Evolutionary conservation across 1,139 yeast genomes (phyloP).

Genomic region (Kodamaea sp.): DNA sequence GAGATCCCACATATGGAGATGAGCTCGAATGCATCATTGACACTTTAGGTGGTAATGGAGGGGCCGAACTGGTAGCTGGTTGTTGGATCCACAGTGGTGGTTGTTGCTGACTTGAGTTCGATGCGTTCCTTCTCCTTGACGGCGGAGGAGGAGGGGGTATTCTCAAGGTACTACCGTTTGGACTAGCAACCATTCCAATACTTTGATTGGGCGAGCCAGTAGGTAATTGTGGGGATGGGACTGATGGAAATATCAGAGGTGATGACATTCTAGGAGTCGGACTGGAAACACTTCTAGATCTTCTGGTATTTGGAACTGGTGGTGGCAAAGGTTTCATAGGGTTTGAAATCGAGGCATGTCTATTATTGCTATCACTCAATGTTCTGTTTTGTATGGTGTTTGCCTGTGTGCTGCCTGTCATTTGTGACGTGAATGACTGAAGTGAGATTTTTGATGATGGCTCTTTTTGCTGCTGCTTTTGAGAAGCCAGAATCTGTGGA

Average conservation of each 20-base stretch:
- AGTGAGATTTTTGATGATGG: slow-evolving; percentile 22
- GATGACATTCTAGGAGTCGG: slow-evolving; percentile 34
- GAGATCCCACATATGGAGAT: slow-evolving; percentile 10
- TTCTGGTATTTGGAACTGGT: slow-evolving; percentile 34
- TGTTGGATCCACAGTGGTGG: neutral
- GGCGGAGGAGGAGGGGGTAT: slow-evolving; percentile 46
- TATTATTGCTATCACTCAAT: no score
- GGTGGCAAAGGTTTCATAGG: slow-evolving; percentile 29
- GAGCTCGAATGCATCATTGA: slow-evolving; percentile 13
- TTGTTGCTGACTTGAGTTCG: slow-evolving; percentile 4
- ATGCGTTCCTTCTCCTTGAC: slow-evolving; percentile 31
- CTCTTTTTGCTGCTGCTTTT: slow-evolving; percentile 9
- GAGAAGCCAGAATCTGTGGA: slow-evolving; percentile 9
- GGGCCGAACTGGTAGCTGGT: slow-evolving; percentile 15
- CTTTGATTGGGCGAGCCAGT: no score
- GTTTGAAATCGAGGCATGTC: no score
- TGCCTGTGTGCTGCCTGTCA: slow-evolving; percentile 42
- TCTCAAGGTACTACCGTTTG: neutral
- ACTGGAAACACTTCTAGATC: slow-evolving; percentile 42
- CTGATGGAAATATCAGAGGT: slow-evolving; percentile 12
- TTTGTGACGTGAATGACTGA: slow-evolving; percentile 43
- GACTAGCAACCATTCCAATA: neutral
- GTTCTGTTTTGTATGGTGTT: slow-evolving; percentile 33
- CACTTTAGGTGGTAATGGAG: slow-evolving; percentile 36
- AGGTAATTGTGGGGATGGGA: neutral